These are phyloP conservation scores for Rubroshorea leprosula DNA, from an alignment of 345 rosid species.

Conservation along the genomic window DNA sequence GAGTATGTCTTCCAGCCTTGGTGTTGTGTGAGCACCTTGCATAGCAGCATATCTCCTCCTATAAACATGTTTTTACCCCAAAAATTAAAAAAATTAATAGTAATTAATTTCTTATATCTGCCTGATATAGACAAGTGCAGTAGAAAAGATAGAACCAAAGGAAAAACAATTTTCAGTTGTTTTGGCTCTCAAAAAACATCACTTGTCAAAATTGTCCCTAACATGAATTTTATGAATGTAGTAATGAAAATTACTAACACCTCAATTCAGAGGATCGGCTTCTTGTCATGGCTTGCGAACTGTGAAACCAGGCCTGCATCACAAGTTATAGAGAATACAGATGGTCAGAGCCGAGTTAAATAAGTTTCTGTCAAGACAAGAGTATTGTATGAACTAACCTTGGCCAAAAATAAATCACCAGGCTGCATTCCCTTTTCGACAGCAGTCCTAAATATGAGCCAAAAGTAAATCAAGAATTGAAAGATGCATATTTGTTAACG, in stretches of 20 bases:
- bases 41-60: constrained; percentile 70
- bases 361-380: constrained; percentile 6
- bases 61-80: constrained; percentile 12
- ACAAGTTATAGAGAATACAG: constrained; percentile 7
- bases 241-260: constrained; percentile 23
- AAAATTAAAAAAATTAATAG: too few species aligned
- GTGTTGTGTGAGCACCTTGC: constrained; percentile 40
- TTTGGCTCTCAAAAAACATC: too few species aligned
- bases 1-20: constrained; percentile 34
- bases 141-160: too few species aligned
- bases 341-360: constrained; percentile 2
- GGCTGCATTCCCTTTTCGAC: constrained; percentile 44
- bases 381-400: constrained; percentile 32
- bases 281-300: constrained; percentile 74
- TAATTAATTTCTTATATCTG: too few species aligned
- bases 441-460: constrained; percentile 27
- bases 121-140: too few species aligned
- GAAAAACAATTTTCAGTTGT: too few species aligned
- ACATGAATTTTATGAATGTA: neutral
- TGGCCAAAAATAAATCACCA: constrained; percentile 47
- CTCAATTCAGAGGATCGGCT: constrained; percentile 69
- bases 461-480: neutral
- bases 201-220: neutral
- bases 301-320: constrained; percentile 69
- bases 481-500: neutral